Percentiles rank a stretch among this genome's conserved stretches.
These are phyloP conservation scores for Aspergillus tanneri DNA, from an alignment of 2,329 filamentous ascomycete species.

Conservation along the genomic window DNA sequence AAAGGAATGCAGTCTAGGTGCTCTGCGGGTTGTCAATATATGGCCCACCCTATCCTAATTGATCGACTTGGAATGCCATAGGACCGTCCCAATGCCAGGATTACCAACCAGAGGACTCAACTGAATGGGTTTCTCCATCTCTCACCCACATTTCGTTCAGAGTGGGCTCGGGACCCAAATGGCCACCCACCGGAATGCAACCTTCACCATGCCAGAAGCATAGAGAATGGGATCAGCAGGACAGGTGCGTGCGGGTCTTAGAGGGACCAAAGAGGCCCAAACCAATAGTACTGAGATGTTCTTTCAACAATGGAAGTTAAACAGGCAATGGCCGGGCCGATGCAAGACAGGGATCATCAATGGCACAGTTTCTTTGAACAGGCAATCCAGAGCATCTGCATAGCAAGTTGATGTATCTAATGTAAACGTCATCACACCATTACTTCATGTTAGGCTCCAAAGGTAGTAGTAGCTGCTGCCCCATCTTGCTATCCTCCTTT, in stretches of 20 bases:
- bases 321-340: conserved; percentile 4
- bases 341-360: conserved; percentile 1
- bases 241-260: conserved; percentile 24
- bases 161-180: conserved; percentile 22
- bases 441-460: conserved; percentile 12
- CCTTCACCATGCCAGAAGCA: conserved; percentile 36
- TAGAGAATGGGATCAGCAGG: conserved; percentile 25
- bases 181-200: conserved; percentile 40
- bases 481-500: neutral
- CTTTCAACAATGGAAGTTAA: conserved; percentile 7
- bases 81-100: conserved; percentile 11
- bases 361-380: conserved; percentile 1
- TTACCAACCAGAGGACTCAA: conserved; percentile 27
- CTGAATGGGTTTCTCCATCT: conserved; percentile 27
- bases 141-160: conserved; percentile 18
- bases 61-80: conserved; percentile 23
- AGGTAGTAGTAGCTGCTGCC: neutral
- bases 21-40: conserved; percentile 26
- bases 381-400: too few species aligned
- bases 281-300: conserved; percentile 17
- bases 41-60: conserved; percentile 24
- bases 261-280: conserved; percentile 14
- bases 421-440: neutral
- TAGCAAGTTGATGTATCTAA: conserved; percentile 10
- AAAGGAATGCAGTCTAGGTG: conserved; percentile 33